Evolutionary conservation across 441 rosid species (phyloP), one percentile per base, ranked within the genome.

Genomic region (Lepidium campestre): DNA sequence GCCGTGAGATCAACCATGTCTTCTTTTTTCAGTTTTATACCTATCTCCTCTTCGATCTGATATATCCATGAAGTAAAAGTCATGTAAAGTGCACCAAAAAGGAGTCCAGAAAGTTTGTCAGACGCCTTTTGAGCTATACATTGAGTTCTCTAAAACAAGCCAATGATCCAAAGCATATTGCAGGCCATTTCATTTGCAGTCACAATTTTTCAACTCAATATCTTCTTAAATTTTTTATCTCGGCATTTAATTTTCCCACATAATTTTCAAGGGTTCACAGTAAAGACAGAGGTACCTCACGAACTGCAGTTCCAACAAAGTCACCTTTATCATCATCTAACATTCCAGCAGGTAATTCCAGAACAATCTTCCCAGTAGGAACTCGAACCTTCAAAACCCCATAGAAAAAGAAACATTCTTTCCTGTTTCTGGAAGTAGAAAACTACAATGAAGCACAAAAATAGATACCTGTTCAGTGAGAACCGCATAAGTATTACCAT

Each of bases 331-430:
- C 96, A 78, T 78, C 93, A 80, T 87, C 90, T 83, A 87, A 75
- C 97, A 88, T 93, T 65, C 98, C 98, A 75, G 97, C 98, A 40
- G 97, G 97, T 83, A 93, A 69, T 70, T 93, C 98, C 85, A 93
- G 69, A 35, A 90, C 77, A 71, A 79, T 31, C 80, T 81, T 83
- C 72, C 97, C 98, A 13, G 90, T 77, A 10, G 98, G 98, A 66
- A 86, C 97, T 66, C 97, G 74, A 77, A 74, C 96, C 96, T 93
- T 83, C 12, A 45, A 73, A 13, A 56, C 54, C 40, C 31, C 54
- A 53, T n/a, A 50, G 35, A 34, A 78, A 29, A 34, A 18, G 2
- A 41, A 17, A 10, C 15, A 65, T 10, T 4, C 23, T 19, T 29
- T 25, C n/a, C 49, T 19, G 37, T 4, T 27, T 40, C 34, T 7